Evolutionary conservation across 805 yeast genomes (phyloP).

Genomic region (Candida sithepensis): DNA sequence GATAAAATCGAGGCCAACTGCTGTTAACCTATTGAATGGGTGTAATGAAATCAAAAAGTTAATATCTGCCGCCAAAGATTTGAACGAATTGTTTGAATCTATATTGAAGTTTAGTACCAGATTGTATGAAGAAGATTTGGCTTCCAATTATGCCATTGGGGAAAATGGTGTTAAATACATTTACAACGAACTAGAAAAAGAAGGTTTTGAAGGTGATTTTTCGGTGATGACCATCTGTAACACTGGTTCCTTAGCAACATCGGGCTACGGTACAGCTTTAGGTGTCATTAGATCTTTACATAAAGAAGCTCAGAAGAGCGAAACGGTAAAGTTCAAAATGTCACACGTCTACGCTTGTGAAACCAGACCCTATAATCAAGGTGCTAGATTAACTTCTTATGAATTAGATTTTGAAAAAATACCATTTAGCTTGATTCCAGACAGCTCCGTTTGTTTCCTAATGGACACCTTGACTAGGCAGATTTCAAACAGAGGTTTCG

Average conservation of each 20-base stretch:
- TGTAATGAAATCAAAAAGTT: conserved; percentile 44
- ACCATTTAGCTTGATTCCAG: conserved; percentile 87
- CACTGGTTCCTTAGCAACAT: conserved; percentile 95
- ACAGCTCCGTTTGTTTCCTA: conserved; percentile 84
- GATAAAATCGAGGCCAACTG: conserved; percentile 86
- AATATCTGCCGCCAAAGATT: conserved; percentile 14
- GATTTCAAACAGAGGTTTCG: conserved; percentile 21
- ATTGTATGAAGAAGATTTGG: conserved; percentile 71
- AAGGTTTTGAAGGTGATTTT: conserved; percentile 59
- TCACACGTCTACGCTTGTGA: conserved; percentile 82
- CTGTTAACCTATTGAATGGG: conserved; percentile 86
- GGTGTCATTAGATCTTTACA: conserved; percentile 82
- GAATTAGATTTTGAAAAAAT: conserved; percentile 82
- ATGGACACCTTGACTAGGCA: conserved; percentile 42
- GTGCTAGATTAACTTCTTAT: conserved; percentile 88
- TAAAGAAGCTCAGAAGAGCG: conserved; percentile 34
- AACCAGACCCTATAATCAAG: conserved; percentile 96
- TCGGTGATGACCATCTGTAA: conserved; percentile 90
- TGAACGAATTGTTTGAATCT: conserved; percentile 24
- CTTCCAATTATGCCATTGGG: conserved; percentile 78
- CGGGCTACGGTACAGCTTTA: conserved; percentile 96
- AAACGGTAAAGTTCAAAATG: conserved; percentile 41
- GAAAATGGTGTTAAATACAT: conserved; percentile 76
- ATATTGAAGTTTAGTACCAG: conserved; percentile 45
- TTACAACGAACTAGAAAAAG: conserved; percentile 37